These are phyloP conservation scores for Populus tomentosa DNA, from an alignment of 441 rosid species.

Conservation along the genomic window DNA sequence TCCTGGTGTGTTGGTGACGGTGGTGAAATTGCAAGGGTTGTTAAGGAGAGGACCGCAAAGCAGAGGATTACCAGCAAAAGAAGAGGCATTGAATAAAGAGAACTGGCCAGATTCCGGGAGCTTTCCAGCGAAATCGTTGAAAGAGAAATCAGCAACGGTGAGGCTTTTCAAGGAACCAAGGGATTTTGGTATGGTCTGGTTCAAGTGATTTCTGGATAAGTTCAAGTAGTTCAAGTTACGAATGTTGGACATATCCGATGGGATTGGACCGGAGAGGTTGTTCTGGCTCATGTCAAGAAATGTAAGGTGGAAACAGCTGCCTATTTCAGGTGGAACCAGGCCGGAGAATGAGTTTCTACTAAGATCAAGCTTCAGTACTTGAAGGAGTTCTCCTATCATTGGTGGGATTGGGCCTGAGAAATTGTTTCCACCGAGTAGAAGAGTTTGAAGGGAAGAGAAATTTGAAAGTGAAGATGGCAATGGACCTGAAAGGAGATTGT, in stretches of 20 bases:
- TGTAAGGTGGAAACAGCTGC: constrained; percentile 74
- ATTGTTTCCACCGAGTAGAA: constrained; percentile 77
- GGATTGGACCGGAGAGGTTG: constrained; percentile 76
- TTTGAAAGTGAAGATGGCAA: constrained; percentile 72
- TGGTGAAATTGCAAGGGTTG: constrained; percentile 45
- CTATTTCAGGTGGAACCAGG: constrained; percentile 60
- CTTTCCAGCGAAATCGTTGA: constrained; percentile 84
- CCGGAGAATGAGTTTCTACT: constrained; percentile 76
- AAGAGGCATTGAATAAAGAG: constrained; percentile 84
- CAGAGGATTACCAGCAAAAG: constrained; percentile 76
- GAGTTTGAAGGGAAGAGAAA: constrained; percentile 81
- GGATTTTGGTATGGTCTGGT: constrained; percentile 63
- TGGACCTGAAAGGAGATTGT: constrained; percentile 77
- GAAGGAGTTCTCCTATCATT: constrained; percentile 66
- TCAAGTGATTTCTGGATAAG: constrained; percentile 72
- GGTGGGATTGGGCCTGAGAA: constrained; percentile 78
- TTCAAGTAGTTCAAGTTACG: constrained; percentile 80
- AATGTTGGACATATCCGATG: constrained; percentile 70
- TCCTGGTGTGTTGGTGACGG: constrained; percentile 42
- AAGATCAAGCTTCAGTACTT: constrained; percentile 71
- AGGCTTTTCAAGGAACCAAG: constrained; percentile 84
- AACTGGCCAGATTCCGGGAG: constrained; percentile 90
- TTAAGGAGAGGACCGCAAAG: constrained; percentile 82
- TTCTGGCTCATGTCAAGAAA: constrained; percentile 81
- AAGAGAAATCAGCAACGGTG: constrained; percentile 85